Evolutionary conservation across 768 basidiomycete genomes (phyloP).

Genomic region (Auriscalpium orientale): DNA sequence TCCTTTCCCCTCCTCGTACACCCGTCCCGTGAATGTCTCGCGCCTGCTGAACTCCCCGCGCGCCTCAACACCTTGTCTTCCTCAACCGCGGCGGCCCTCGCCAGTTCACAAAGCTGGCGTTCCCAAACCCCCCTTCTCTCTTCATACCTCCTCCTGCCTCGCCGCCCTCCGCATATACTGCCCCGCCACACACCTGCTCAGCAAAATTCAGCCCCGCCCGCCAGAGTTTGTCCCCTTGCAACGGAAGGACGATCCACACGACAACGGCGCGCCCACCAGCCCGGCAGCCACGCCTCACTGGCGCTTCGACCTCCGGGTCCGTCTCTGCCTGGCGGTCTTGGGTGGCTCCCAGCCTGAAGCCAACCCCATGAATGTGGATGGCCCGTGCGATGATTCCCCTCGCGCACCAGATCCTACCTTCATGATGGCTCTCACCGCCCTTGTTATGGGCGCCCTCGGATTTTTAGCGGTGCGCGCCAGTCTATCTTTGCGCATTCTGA

Average conservation of each 20-base stretch:
- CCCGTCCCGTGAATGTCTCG: not conserved
- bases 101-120: constrained; percentile 14
- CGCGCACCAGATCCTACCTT: not conserved
- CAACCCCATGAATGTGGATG: not conserved
- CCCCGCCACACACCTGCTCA: not conserved
- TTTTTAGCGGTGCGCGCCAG: constrained; percentile 6
- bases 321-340: not conserved
- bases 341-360: not conserved
- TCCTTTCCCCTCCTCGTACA: not conserved
- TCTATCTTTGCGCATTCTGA: not conserved
- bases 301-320: not conserved
- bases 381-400: not conserved
- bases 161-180: constrained; percentile 7
- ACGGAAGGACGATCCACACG: not conserved
- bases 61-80: not conserved
- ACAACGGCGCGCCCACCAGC: not conserved
- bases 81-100: no score
- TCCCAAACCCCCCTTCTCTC: constrained; percentile 1
- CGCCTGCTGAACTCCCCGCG: not conserved
- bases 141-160: constrained; percentile 9
- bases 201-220: not conserved
- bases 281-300: not conserved
- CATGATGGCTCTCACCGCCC: not conserved
- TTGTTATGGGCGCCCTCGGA: constrained; percentile 7
- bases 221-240: constrained; percentile 3